These are phyloP conservation scores for Penicillium maclennaniae DNA, from an alignment of 495 filamentous ascomycete species.

Conservation along the genomic window DNA sequence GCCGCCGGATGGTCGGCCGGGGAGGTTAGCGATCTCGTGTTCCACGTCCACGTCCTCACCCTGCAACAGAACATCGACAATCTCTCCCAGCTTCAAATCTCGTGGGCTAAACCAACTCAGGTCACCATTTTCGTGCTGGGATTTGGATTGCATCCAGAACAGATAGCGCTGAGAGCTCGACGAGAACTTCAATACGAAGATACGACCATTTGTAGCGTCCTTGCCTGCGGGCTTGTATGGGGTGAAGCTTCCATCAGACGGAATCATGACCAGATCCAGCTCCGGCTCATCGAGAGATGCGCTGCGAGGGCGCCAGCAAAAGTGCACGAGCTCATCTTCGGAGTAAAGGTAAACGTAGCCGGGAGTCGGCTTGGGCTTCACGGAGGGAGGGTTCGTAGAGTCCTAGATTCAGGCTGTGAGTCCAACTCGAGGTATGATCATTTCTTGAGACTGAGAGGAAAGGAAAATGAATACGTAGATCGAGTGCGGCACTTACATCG, in stretches of 20 bases:
- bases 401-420: slow-evolving; percentile 37
- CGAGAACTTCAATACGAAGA: slow-evolving; percentile 90
- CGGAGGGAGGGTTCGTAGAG: slow-evolving; percentile 57
- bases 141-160: slow-evolving; percentile 93
- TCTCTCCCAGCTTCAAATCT: slow-evolving; percentile 75
- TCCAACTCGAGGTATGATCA: not conserved
- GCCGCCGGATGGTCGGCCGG: slow-evolving; percentile 45
- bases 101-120: slow-evolving; percentile 73
- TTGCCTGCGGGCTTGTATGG: slow-evolving; percentile 64
- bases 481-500: slow-evolving; percentile 56
- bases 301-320: slow-evolving; percentile 84
- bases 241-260: slow-evolving; percentile 79
- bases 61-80: slow-evolving; percentile 77
- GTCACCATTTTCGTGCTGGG: slow-evolving; percentile 70
- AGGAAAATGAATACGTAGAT: slow-evolving; percentile 2
- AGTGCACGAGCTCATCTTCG: slow-evolving; percentile 93
- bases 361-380: slow-evolving; percentile 63
- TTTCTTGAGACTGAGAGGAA: not conserved
- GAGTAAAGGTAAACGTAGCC: slow-evolving; percentile 93
- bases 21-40: slow-evolving; percentile 64
- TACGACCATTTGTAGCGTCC: slow-evolving; percentile 75
- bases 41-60: slow-evolving; percentile 87
- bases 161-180: slow-evolving; percentile 89
- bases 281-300: slow-evolving; percentile 64
- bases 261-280: slow-evolving; percentile 83